Percentiles rank a stretch among this genome's conserved stretches.
These are phyloP conservation scores for Gastrolobium bilobum DNA, from an alignment of 306 rosid species.

Conservation along the genomic window DNA sequence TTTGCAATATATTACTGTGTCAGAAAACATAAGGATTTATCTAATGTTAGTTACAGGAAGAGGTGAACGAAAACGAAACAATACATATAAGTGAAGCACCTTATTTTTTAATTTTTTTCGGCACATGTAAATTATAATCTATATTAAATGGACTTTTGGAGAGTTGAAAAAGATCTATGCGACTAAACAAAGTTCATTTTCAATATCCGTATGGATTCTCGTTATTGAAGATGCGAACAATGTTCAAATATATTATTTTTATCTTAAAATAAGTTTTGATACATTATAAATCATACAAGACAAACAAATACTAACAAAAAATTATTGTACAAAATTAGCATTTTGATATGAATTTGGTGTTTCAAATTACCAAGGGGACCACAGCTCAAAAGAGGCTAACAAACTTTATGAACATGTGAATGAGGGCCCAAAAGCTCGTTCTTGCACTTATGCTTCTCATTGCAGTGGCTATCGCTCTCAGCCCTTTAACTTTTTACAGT, in stretches of 20 bases:
- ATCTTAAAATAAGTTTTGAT: neutral
- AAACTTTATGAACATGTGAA: conserved; percentile 58
- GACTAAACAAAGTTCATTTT: no score
- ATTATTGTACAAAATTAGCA: neutral
- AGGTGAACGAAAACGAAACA: neutral
- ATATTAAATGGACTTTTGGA: neutral
- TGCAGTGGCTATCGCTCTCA: conserved; percentile 52
- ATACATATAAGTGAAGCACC: no score
- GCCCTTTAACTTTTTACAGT: conserved; percentile 29
- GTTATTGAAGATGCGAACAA: neutral
- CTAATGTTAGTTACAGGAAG: neutral
- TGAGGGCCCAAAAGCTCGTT: conserved; percentile 69
- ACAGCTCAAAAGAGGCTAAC: neutral
- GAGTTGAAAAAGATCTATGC: neutral
- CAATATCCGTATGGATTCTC: neutral
- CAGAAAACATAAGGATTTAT: neutral
- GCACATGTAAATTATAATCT: neutral
- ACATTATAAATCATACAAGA: neutral
- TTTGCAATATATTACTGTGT: neutral
- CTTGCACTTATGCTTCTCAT: conserved; percentile 46
- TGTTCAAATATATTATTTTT: neutral
- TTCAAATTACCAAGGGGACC: conserved; percentile 36
- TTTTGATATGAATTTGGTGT: conserved; percentile 13
- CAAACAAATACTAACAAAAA: conserved; percentile 4
- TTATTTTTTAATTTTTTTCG: neutral